A percentile compares a stretch with the other conserved stretches of the same genome.
phyloP scores from a whole-genome alignment of 768 basidiomycete genomes.

The Pisolithus microcarpus region DNA sequence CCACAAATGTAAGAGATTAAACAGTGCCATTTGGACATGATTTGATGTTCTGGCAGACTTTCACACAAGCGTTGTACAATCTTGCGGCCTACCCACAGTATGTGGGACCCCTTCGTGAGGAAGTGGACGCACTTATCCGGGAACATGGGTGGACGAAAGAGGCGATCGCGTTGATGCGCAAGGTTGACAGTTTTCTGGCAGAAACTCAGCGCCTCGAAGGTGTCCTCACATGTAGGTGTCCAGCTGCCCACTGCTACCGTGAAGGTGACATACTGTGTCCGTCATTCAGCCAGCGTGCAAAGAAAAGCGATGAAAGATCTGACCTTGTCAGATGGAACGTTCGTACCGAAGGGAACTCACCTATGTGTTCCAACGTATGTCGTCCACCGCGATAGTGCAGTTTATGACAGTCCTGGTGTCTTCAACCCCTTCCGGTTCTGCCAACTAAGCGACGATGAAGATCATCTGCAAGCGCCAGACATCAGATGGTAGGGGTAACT shows the following conservation, averaged over 20 bases:
- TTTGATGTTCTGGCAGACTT: slow-evolving; percentile 13
- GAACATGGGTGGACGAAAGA: slow-evolving; percentile 26
- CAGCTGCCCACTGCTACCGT: too few species aligned
- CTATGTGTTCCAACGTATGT: slow-evolving; percentile 17
- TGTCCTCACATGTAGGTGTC: not conserved
- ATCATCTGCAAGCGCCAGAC: slow-evolving; percentile 25
- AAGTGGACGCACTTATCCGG: slow-evolving; percentile 25
- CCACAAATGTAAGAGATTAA: not conserved
- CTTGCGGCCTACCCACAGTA: slow-evolving; percentile 32
- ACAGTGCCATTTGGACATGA: not conserved
- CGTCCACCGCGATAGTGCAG: slow-evolving; percentile 12
- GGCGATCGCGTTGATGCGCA: slow-evolving; percentile 25
- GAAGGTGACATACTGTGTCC: too few species aligned
- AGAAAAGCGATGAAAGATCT: slow-evolving; percentile 23
- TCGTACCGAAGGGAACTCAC: slow-evolving; percentile 28
- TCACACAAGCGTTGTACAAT: slow-evolving; percentile 29
- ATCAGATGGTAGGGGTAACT: slow-evolving; percentile 30
- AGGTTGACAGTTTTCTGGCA: slow-evolving; percentile 35
- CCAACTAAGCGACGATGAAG: slow-evolving; percentile 26
- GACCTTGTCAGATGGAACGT: slow-evolving; percentile 33
- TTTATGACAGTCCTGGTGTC: slow-evolving; percentile 26
- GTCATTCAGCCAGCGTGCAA: too few species aligned
- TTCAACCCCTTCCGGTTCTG: slow-evolving; percentile 49
- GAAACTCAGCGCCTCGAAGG: slow-evolving; percentile 30
- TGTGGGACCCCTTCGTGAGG: slow-evolving; percentile 30